Evolutionary conservation across 306 rosid genomes (phyloP), one percentile per base, ranked within the genome.

Genomic region (Malus sieversii): DNA sequence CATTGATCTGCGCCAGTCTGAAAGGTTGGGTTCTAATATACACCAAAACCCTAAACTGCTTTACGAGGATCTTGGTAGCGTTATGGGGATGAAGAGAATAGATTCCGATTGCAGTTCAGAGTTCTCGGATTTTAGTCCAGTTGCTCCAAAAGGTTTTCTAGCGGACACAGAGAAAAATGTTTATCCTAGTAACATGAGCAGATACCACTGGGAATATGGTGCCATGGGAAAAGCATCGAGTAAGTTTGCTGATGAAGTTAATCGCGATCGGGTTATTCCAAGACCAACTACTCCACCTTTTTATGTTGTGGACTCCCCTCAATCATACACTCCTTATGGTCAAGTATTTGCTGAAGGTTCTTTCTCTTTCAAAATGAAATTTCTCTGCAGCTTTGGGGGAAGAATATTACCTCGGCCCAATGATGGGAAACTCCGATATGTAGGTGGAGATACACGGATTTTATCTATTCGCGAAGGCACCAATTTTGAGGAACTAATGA

Each of bases 311-410:
- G 97, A 87, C 44, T 87, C 94, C 55, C 91, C 89, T 80, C 84
- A 15, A 68, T 69, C 87, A 20, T 78, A 82, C 81, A 85, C 80
- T 80, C 86, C 90, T 72, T 38, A 61, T 74, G 89, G 84, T 42
- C 45, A 88, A 48, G 59, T 76, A 73, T 77, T 83, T 76, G 66
- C 88, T 35, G 90, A 89, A 55, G 83, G 77, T 66, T 83, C 88
- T 40, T 84, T 75, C 67, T 35, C 82, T 64, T 85, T 82, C 48
- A 92, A 92, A 88, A 85, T 88, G 60, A 96, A 90, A 75, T 86
- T 89, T 82, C 91, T 96, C 52, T 96, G 99, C 83, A 96, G 99
- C 84, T 88, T 88, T 84, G 99, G 98, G 64, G 99, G 99, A 66
- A 86, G 93, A 83, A 92, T 92, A 76, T 78, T 89, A 35, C 97